phyloP scores from a whole-genome alignment of 805 yeast genomes.

The Cephaloascus albidus region DNA sequence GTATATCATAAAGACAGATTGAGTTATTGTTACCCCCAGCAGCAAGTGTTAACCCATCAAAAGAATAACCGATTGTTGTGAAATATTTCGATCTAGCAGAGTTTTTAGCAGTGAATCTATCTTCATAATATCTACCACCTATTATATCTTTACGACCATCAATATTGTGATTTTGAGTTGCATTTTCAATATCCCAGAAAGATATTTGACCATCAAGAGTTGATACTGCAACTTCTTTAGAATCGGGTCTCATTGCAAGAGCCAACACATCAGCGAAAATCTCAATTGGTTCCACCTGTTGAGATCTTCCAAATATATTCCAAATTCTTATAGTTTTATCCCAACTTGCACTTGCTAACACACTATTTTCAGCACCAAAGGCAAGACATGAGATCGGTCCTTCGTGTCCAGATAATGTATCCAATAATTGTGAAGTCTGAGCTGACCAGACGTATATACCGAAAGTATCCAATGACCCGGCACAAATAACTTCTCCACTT shows the following conservation, averaged over 20 bases:
- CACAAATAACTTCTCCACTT: slow-evolving; percentile 93
- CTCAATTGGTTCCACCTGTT: slow-evolving; percentile 84
- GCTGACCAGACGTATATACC: slow-evolving; percentile 96
- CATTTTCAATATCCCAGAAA: slow-evolving; percentile 76
- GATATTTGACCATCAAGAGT: slow-evolving; percentile 83
- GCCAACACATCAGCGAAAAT: slow-evolving; percentile 77
- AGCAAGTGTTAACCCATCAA: slow-evolving; percentile 79
- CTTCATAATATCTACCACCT: slow-evolving; percentile 76
- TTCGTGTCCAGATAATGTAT: slow-evolving; percentile 84
- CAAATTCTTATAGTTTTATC: slow-evolving; percentile 90
- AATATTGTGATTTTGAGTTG: slow-evolving; percentile 70
- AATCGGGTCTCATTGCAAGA: slow-evolving; percentile 82
- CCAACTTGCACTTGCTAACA: slow-evolving; percentile 91
- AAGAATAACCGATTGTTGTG: slow-evolving; percentile 72
- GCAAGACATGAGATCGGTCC: slow-evolving; percentile 89
- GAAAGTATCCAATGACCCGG: slow-evolving; percentile 84
- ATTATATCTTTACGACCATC: slow-evolving; percentile 85
- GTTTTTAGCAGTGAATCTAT: slow-evolving; percentile 72
- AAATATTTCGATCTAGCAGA: slow-evolving; percentile 80
- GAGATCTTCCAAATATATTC: slow-evolving; percentile 84
- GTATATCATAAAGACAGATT: slow-evolving; percentile 83
- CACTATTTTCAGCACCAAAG: slow-evolving; percentile 70
- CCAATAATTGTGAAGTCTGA: slow-evolving; percentile 87
- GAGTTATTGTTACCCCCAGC: slow-evolving; percentile 94
- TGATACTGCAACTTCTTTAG: slow-evolving; percentile 81